These are phyloP conservation scores for Fusarium compactum DNA, from an alignment of 2,329 filamentous ascomycete species.

Conservation along the genomic window DNA sequence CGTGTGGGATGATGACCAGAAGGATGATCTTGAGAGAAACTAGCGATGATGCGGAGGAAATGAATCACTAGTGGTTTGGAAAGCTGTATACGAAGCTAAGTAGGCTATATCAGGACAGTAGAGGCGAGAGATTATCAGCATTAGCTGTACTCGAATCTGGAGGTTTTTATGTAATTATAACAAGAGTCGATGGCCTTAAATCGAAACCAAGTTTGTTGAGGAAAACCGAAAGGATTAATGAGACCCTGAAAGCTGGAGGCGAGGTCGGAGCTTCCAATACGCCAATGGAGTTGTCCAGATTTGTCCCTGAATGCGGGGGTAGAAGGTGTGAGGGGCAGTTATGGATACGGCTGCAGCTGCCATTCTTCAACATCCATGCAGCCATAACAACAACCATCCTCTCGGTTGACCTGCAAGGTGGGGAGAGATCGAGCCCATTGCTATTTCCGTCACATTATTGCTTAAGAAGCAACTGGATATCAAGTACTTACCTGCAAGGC, in stretches of 20 bases:
- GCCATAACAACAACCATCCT: constrained; percentile 2
- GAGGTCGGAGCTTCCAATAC: constrained; percentile 1
- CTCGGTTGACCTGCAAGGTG: neutral
- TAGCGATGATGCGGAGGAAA: constrained; percentile 35
- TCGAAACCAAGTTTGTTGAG: constrained; percentile 38
- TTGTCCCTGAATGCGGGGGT: constrained; percentile 45
- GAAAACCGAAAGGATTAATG: constrained; percentile 4
- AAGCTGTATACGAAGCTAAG: neutral
- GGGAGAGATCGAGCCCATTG: neutral
- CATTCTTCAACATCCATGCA: constrained; percentile 9
- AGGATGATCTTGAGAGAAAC: constrained; percentile 31
- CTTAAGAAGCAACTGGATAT: neutral
- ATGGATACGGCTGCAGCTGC: constrained; percentile 22
- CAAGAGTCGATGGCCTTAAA: neutral
- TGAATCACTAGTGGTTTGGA: neutral
- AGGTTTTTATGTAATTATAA: neutral
- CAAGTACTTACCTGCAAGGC: neutral
- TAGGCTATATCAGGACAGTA: neutral
- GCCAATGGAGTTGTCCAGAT: constrained; percentile 30
- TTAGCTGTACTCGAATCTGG: neutral
- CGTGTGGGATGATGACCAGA: constrained; percentile 14
- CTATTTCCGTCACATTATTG: neutral
- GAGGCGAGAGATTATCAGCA: neutral
- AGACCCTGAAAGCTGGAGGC: constrained; percentile 36
- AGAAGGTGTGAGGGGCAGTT: constrained; percentile 26